These are phyloP conservation scores for Chaetomium globosum DNA, from an alignment of 2,329 filamentous ascomycete species.

Conservation along the genomic window DNA sequence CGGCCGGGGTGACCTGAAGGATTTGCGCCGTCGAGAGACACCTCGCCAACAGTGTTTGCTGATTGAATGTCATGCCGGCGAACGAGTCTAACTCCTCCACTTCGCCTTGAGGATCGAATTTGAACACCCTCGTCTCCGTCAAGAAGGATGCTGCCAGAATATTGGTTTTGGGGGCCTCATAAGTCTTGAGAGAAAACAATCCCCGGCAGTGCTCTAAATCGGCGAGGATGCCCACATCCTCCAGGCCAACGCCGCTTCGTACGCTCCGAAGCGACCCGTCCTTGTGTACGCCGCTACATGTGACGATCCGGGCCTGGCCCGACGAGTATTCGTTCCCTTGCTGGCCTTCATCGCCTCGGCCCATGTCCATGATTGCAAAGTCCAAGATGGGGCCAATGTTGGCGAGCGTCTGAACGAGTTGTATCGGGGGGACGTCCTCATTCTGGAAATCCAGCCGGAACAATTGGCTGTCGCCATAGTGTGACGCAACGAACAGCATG, in stretches of 20 bases:
- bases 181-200: constrained; percentile 68
- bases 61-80: constrained; percentile 67
- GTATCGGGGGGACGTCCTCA: constrained; percentile 49
- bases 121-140: constrained; percentile 80
- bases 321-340: constrained; percentile 87
- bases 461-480: constrained; percentile 89
- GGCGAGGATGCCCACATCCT: constrained; percentile 80
- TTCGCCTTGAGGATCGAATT: constrained; percentile 71
- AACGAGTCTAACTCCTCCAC: constrained; percentile 86
- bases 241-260: constrained; percentile 87
- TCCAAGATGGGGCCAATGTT: constrained; percentile 92
- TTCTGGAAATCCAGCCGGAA: constrained; percentile 63
- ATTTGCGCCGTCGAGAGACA: constrained; percentile 66
- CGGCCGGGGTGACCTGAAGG: constrained; percentile 73
- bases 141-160: constrained; percentile 79
- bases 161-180: constrained; percentile 58
- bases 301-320: constrained; percentile 89
- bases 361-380: constrained; percentile 95
- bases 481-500: constrained; percentile 83
- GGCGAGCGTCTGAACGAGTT: constrained; percentile 71
- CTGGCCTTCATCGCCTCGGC: constrained; percentile 74
- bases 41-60: constrained; percentile 70
- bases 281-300: constrained; percentile 85
- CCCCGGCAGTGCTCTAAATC: constrained; percentile 75
- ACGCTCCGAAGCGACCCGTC: constrained; percentile 89